Evolutionary conservation across 768 basidiomycete species (phyloP), one percentile per base, ranked within the genome.

Genomic region (Epithele typhae): DNA sequence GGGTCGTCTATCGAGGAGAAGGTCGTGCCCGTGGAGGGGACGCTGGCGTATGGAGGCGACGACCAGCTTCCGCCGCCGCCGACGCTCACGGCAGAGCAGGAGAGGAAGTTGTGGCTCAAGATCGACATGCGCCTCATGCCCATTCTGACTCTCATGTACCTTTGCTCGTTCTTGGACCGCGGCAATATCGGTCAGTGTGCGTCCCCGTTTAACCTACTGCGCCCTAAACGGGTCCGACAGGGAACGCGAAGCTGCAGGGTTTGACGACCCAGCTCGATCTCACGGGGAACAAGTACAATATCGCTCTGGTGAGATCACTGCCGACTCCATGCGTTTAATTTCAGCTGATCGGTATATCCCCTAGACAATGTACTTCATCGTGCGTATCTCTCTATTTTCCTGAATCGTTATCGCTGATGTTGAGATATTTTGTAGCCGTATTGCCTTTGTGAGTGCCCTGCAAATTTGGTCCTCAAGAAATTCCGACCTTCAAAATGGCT

Each of bases 311-410:
- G 37, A 14, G 70, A 58, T 6, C 37, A 41, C n/a, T n/a, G n/a
- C n/a, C n/a, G n/a, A n/a, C n/a, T n/a, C n/a, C n/a, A n/a, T n/a
- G 18, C 38, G 9, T 30, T 22, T 17, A 25, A 24, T 22, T 35
- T 40, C n/a, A 44, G 7, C 23, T 30, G 10, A 33, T 7, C 18
- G 35, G 17, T 36, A n/a, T n/a, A 36, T 36, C 18, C 7, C 8
- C n/a, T 41, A 85, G 82, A 84, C 82, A 0, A 80, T 81, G 77
- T 87, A 75, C 56, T 85, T 84, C 59, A 75, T 87, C 34, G 83
- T 84, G 56, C 45, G 79, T 63, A 14, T 25, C 5, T n/a, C n/a
- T n/a, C n/a, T n/a, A n/a, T n/a, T n/a, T n/a, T n/a, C n/a, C n/a
- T n/a, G n/a, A n/a, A n/a, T n/a, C n/a, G n/a, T n/a, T n/a, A n/a